A percentile compares a stretch with the other conserved stretches of the same genome.
phyloP scores from a whole-genome alignment of 345 rosid genomes.

The Eucalyptus polyanthemos region DNA sequence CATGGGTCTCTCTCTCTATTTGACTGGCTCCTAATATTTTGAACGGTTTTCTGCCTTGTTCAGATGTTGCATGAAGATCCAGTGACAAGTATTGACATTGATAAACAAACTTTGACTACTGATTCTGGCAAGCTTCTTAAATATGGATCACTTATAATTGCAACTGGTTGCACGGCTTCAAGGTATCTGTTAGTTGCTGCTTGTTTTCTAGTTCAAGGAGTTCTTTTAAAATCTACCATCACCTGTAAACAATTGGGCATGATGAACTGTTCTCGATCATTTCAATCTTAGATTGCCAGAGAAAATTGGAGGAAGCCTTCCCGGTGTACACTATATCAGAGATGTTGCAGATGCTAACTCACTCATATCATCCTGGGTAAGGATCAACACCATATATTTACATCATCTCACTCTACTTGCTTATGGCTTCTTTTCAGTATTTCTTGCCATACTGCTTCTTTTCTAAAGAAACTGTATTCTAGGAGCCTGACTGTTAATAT shows the following conservation, averaged over 20 bases:
- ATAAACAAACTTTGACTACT: slow-evolving; percentile 74
- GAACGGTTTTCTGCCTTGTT: not conserved
- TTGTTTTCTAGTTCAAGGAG: not conserved
- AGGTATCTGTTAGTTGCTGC: slow-evolving; percentile 27
- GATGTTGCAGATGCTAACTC: slow-evolving; percentile 94
- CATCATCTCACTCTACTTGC: not conserved
- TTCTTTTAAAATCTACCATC: not conserved
- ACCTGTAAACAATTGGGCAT: not conserved
- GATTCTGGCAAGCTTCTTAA: slow-evolving; percentile 77
- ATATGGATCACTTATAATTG: slow-evolving; percentile 79
- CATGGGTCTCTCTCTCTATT: not conserved
- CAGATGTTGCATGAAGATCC: slow-evolving; percentile 89
- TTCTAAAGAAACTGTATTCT: not conserved
- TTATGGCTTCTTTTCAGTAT: not conserved
- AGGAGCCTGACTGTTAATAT: not conserved
- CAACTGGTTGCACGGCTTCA: slow-evolving; percentile 90
- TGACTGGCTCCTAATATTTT: not conserved
- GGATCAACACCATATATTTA: not conserved
- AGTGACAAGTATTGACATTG: slow-evolving; percentile 49
- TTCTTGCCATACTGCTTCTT: not conserved
- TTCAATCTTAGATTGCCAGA: slow-evolving; percentile 63
- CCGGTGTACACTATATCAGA: slow-evolving; percentile 89
- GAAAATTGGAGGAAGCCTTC: slow-evolving; percentile 80
- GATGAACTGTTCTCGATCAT: not conserved
- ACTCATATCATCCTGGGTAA: slow-evolving; percentile 72